A percentile compares a stretch with the other conserved stretches of the same genome.
Evolutionary conservation across 495 filamentous ascomycete genomes (phyloP).

Genomic region (Tuber calosporum): DNA sequence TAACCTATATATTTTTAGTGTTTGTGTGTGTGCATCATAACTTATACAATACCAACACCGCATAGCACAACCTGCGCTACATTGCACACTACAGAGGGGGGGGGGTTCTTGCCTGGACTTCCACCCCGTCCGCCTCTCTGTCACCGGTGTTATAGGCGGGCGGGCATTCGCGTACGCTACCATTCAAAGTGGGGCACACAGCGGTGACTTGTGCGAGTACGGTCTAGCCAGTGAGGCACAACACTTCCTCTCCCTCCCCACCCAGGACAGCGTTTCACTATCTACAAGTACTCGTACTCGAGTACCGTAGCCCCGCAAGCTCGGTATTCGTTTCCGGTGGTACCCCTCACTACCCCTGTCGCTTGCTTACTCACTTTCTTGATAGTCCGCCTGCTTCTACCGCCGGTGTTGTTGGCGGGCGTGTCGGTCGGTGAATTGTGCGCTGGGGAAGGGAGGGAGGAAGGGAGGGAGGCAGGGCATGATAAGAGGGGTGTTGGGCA

Average conservation of each 20-base stretch:
- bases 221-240: not conserved
- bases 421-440: not conserved
- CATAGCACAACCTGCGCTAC: not conserved
- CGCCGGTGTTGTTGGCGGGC: not conserved
- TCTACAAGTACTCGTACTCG: no score
- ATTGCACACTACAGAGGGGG: not conserved
- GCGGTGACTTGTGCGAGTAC: conserved; percentile 1
- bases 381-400: not conserved
- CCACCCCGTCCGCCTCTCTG: not conserved
- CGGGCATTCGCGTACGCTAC: not conserved
- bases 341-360: not conserved
- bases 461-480: no score
- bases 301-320: no score
- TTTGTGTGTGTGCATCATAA: not conserved
- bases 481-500: no score
- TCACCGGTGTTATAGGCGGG: not conserved
- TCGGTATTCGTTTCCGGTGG: not conserved
- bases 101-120: not conserved
- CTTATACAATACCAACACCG: not conserved
- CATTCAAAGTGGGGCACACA: not conserved
- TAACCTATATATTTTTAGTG: not conserved
- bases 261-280: not conserved
- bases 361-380: not conserved
- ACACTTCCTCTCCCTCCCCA: not conserved
- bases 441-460: not conserved